Conservation (phyloP, 2,329 filamentous ascomycete species). For the Alternaria triticimaculans region DNA sequence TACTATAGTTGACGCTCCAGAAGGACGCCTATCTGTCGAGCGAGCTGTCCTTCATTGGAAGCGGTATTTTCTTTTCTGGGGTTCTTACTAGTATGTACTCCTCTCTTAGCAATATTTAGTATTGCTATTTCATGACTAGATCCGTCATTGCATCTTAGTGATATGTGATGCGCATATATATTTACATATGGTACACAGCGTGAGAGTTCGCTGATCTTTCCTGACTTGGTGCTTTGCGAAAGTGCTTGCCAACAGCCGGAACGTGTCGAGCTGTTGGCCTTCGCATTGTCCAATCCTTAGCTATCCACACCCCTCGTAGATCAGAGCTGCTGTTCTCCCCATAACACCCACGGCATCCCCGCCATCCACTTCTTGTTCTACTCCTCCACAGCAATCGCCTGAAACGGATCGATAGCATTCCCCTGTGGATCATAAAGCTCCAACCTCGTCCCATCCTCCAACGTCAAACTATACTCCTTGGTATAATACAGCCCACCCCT, state of each 20-base stretch:
- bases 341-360: not conserved
- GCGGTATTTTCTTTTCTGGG: not conserved
- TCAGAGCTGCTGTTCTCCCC: not conserved
- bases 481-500: constrained; percentile 81
- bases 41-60: constrained; percentile 4
- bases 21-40: constrained; percentile 3
- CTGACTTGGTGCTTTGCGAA: not conserved
- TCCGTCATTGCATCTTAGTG: not conserved
- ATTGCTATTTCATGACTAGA: not conserved
- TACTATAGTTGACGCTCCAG: constrained; percentile 1
- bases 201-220: not conserved
- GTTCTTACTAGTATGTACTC: not conserved
- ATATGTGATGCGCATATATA: constrained; percentile 19
- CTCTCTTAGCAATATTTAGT: not conserved
- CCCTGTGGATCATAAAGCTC: constrained; percentile 73
- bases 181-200: constrained; percentile 22
- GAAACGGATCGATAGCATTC: constrained; percentile 68
- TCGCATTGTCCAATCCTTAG: not conserved
- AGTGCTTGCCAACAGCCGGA: not conserved
- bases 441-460: constrained; percentile 69
- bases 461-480: constrained; percentile 84
- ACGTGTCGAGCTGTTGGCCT: not conserved
- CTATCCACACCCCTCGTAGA: not conserved
- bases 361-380: not conserved
- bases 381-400: constrained; percentile 37